These are phyloP conservation scores for Ogataea neopini DNA, from an alignment of 805 yeast species.

Conservation along the genomic window DNA sequence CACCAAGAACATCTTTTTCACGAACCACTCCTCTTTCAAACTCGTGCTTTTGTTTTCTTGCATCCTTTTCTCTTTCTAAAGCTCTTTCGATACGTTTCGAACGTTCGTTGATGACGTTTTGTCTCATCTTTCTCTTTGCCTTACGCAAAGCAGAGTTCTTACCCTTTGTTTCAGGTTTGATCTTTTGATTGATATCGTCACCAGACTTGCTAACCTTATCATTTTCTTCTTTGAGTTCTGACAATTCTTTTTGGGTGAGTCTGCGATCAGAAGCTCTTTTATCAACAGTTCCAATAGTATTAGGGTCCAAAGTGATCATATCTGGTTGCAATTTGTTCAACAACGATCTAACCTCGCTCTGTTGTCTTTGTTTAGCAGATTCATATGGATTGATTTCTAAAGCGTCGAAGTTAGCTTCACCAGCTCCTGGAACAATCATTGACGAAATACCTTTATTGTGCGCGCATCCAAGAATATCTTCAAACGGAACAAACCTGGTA, in stretches of 20 bases:
- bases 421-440: slow-evolving; percentile 92
- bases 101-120: slow-evolving; percentile 85
- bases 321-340: slow-evolving; percentile 90
- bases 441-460: slow-evolving; percentile 77
- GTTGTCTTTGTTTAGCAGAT: slow-evolving; percentile 89
- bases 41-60: slow-evolving; percentile 54
- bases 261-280: slow-evolving; percentile 63
- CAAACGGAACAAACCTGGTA: slow-evolving; percentile 84
- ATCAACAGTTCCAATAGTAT: slow-evolving; percentile 81
- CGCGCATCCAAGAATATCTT: slow-evolving; percentile 92
- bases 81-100: slow-evolving; percentile 74
- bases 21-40: slow-evolving; percentile 48
- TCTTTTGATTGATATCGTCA: slow-evolving; percentile 51
- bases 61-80: slow-evolving; percentile 69
- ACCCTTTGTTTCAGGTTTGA: slow-evolving; percentile 70
- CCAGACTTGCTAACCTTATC: slow-evolving; percentile 38
- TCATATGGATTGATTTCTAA: slow-evolving; percentile 91
- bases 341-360: slow-evolving; percentile 81
- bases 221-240: slow-evolving; percentile 38
- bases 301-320: slow-evolving; percentile 89
- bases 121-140: slow-evolving; percentile 77
- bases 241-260: slow-evolving; percentile 59
- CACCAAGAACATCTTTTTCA: slow-evolving; percentile 53
- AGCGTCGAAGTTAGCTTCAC: slow-evolving; percentile 97
- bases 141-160: slow-evolving; percentile 83